Conservation (phyloP, 352 stramenopile genomes). For the Phytophthora pluvialis region DNA sequence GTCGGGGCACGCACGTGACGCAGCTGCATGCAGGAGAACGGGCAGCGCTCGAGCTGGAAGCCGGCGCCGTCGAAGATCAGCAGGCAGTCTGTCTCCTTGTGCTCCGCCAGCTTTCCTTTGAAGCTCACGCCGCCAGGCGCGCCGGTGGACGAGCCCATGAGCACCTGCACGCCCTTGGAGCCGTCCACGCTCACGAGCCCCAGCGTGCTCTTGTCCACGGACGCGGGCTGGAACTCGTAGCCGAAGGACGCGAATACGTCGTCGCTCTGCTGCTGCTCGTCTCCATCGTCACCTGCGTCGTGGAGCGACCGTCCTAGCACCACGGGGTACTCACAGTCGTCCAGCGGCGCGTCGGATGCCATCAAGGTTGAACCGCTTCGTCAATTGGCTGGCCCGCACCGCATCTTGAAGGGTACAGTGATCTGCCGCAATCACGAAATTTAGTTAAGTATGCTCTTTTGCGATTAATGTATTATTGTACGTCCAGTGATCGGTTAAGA, state of each 20-base stretch:
- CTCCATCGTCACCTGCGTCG: slow-evolving; percentile 7
- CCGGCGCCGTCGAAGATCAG: slow-evolving; percentile 75
- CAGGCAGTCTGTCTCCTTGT: slow-evolving; percentile 86
- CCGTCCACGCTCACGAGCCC: slow-evolving; percentile 74
- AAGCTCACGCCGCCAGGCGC: slow-evolving; percentile 70
- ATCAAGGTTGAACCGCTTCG: slow-evolving; percentile 15
- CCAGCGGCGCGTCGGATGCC: slow-evolving; percentile 27
- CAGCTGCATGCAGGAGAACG: slow-evolving; percentile 75
- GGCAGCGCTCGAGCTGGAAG: slow-evolving; percentile 76
- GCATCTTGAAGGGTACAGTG: slow-evolving; percentile 27
- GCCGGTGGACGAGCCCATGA: slow-evolving; percentile 62
- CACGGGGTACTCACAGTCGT: slow-evolving; percentile 67
- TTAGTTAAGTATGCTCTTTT: too few species aligned
- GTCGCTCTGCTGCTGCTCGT: slow-evolving; percentile 7
- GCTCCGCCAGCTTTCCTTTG: slow-evolving; percentile 77
- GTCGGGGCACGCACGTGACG: slow-evolving; percentile 65
- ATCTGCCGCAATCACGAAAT: too few species aligned
- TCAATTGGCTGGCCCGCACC: slow-evolving; percentile 17
- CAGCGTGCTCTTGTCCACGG: slow-evolving; percentile 66
- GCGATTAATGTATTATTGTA: too few species aligned
- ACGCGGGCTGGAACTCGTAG: slow-evolving; percentile 88
- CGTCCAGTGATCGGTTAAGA: too few species aligned
- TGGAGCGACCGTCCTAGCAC: slow-evolving; percentile 55
- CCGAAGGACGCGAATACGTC: slow-evolving; percentile 68
- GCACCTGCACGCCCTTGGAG: slow-evolving; percentile 65